Base-by-base conservation (phyloP, 164 flowering plant species). In the Paratinospora sagittata region DNA sequence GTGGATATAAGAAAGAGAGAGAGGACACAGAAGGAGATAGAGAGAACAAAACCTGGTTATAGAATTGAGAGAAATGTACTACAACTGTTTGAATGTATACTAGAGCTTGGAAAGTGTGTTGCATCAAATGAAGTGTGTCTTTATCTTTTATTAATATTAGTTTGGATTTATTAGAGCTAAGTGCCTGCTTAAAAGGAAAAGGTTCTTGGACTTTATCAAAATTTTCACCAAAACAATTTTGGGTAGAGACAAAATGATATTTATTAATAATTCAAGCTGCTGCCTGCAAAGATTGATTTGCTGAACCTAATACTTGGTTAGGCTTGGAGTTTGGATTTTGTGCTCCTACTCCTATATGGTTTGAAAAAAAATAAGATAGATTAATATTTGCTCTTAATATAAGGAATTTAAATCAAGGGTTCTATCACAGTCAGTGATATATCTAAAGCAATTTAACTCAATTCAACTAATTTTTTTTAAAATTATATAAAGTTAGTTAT, bases 21-120 rank as follows among this genome's bases (percentile, higher is more conserved):
- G n/a, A n/a, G n/a, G 81, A 70, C 73, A 73, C 76, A 72, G 74
- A 77, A 74, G 24, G 66, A 72, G 66, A 74, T 67, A 57, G 70
- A 19, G 37, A 64, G 43, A 21, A 27, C 9, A 61, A 66, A n/a
- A 39, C 45, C 24, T 39, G 26, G 67, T 5, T 58, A 60, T 23
- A 19, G 21, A 67, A 45, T 36, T 39, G 63, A 60, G 63, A 60
- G 26, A n/a, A n/a, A 58, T 52, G 30, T 60, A 23, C 8, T 43
- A 60, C n/a, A 26, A 60, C 33, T 60, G 27, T 26, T 23, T 60
- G 63, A 60, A 60, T 60, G 13, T 60, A 60, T 60, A 60, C 27
- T 60, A 10, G 65, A 62, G 33, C 63, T 68, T 68, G 71, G 62
- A 52, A 33, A 52, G 39, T 68, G 49, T 39, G 52, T 67, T 43